Conservation (phyloP, 768 basidiomycete genomes). For the Termitomyces sp. region DNA sequence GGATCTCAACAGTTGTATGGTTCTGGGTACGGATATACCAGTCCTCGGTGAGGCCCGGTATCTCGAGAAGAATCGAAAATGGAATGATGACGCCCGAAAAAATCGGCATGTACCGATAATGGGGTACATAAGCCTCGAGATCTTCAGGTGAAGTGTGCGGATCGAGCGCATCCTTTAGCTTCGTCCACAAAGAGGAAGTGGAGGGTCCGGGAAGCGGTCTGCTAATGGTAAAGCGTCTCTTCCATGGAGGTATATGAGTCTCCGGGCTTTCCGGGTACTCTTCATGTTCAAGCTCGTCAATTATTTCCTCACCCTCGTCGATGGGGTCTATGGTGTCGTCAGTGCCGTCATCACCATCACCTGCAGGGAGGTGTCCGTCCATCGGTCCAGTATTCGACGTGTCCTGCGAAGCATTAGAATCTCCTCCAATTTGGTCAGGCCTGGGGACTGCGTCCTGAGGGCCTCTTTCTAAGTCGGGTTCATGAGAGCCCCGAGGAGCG, state of each 20-base stretch:
- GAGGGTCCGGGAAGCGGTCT: not conserved
- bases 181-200: constrained; percentile 12
- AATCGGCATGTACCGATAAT: constrained; percentile 63
- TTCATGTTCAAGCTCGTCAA: constrained; percentile 14
- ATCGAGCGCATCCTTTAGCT: constrained; percentile 15
- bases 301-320: constrained; percentile 7
- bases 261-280: constrained; percentile 4
- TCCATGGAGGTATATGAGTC: not conserved
- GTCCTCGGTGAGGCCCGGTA: constrained; percentile 72
- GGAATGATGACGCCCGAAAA: constrained; percentile 66
- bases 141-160: constrained; percentile 21
- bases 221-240: constrained; percentile 1
- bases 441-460: not conserved
- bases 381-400: not conserved
- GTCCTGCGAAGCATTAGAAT: not conserved
- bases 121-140: constrained; percentile 38
- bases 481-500: constrained; percentile 2
- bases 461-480: constrained; percentile 16
- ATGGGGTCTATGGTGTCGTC: constrained; percentile 1
- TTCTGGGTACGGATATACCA: constrained; percentile 65
- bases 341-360: not conserved
- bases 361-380: not conserved
- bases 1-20: constrained; percentile 41
- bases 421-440: not conserved
- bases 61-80: constrained; percentile 78